Evolutionary conservation across 108 stramenopile genomes (phyloP).

Genomic region (Skeletonema grethae): DNA sequence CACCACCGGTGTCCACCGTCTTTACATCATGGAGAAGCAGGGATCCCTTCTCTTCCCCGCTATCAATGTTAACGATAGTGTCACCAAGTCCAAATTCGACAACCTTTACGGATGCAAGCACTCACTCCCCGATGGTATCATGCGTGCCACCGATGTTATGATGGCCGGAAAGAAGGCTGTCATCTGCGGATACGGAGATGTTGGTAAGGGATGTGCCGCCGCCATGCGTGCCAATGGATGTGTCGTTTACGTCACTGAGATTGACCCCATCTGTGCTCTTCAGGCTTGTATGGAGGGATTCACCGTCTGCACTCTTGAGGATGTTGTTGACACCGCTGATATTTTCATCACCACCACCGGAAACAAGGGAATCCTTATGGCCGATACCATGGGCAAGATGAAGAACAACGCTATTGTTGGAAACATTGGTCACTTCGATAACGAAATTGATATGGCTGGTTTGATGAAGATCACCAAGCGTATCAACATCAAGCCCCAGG

Average conservation of each 20-base stretch:
- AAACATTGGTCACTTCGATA: conserved; percentile 99
- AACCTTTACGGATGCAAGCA: conserved; percentile 99
- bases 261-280: conserved; percentile 99
- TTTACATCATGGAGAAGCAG: conserved; percentile 99
- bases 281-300: conserved; percentile 99
- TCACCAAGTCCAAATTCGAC: conserved; percentile 99
- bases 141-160: conserved; percentile 99
- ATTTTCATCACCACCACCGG: conserved; percentile 99
- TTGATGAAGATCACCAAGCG: conserved; percentile 89
- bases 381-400: conserved; percentile 95
- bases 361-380: conserved; percentile 99
- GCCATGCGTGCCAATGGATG: conserved; percentile 99
- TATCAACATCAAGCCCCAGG: conserved; percentile 99
- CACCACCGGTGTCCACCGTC: conserved; percentile 99
- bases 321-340: conserved; percentile 86
- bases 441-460: conserved; percentile 99
- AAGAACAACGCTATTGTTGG: conserved; percentile 99
- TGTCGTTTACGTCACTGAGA: conserved; percentile 98
- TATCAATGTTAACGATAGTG: conserved; percentile 99
- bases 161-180: conserved; percentile 99
- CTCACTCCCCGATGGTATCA: conserved; percentile 99
- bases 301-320: conserved; percentile 92
- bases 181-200: conserved; percentile 99
- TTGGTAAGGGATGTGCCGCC: conserved; percentile 99
- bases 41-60: conserved; percentile 98